Percentiles rank a stretch among this genome's conserved stretches.
Evolutionary conservation across 345 rosid species (phyloP).

Genomic region (Euphorbia pulcherrima): DNA sequence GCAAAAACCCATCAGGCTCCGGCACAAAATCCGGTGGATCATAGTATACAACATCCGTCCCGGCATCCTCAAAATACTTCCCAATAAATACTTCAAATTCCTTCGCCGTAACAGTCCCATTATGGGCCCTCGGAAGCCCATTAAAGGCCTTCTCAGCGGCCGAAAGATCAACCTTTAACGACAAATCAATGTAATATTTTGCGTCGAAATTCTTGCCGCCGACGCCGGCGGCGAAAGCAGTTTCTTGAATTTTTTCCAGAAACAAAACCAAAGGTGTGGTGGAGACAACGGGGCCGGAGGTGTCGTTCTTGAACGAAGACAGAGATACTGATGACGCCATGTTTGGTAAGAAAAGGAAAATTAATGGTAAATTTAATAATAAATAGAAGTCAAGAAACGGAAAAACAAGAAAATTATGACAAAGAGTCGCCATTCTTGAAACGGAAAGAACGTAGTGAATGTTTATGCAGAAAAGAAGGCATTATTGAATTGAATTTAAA

Average conservation of each 20-base stretch:
- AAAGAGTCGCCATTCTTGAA: constrained; percentile 1
- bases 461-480: not conserved
- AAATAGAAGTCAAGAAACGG: not conserved
- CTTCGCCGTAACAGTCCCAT: constrained; percentile 24
- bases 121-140: constrained; percentile 37
- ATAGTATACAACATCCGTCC: constrained; percentile 47
- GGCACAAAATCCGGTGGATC: constrained; percentile 58
- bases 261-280: constrained; percentile 47
- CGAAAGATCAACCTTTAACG: constrained; percentile 50
- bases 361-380: not conserved
- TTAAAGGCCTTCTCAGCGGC: constrained; percentile 45
- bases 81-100: constrained; percentile 21
- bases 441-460: not conserved
- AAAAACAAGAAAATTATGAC: not conserved
- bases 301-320: not conserved
- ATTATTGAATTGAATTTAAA: not conserved
- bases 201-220: constrained; percentile 49
- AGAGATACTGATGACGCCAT: constrained; percentile 8
- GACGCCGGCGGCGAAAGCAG: constrained; percentile 45
- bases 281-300: constrained; percentile 13
- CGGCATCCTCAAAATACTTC: constrained; percentile 47
- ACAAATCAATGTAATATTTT: constrained; percentile 61
- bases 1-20: constrained; percentile 65
- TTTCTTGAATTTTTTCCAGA: constrained; percentile 60
- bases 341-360: not conserved